A percentile compares a stretch with the other conserved stretches of the same genome.
Conservation (phyloP, 495 filamentous ascomycete species). For the Chaetomium tenue region DNA sequence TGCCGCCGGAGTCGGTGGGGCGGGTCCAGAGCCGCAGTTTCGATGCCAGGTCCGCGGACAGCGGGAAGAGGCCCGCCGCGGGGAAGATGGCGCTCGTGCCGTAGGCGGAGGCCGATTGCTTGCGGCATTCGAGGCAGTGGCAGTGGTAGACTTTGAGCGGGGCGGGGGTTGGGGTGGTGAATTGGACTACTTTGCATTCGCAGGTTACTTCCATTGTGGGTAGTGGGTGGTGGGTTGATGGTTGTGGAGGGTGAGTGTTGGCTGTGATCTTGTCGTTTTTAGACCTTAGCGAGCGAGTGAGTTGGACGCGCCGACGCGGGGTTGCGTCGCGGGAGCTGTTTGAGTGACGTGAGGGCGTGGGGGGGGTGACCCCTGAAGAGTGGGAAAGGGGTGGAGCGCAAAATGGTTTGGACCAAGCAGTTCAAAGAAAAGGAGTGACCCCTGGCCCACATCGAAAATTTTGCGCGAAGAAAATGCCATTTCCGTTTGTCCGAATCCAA, state of each 20-base stretch:
- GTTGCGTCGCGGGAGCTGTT: neutral
- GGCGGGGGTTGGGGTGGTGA: slow-evolving; percentile 44
- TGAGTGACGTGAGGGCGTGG: neutral
- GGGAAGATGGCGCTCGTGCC: slow-evolving; percentile 54
- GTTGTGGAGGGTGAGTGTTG: neutral
- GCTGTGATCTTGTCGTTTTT: neutral
- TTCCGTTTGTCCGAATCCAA: neutral
- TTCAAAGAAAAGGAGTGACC: slow-evolving; percentile 13
- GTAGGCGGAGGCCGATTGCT: slow-evolving; percentile 57
- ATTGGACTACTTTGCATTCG: slow-evolving; percentile 53
- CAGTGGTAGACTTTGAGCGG: slow-evolving; percentile 54
- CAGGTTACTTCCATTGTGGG: slow-evolving; percentile 42
- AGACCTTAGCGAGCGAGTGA: neutral
- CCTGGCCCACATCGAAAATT: slow-evolving; percentile 12
- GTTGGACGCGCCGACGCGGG: neutral
- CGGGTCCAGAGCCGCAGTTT: slow-evolving; percentile 44
- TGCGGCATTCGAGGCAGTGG: slow-evolving; percentile 61
- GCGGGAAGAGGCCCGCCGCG: slow-evolving; percentile 49
- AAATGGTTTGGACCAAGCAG: neutral
- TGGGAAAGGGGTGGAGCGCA: no score
- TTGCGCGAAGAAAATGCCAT: neutral
- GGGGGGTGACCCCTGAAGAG: neutral
- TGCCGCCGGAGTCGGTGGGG: slow-evolving; percentile 40
- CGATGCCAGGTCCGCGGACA: slow-evolving; percentile 34
- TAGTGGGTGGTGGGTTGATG: neutral